Percentiles rank a stretch among this genome's conserved stretches.
These are phyloP conservation scores for Penicillium sp. DNA, from an alignment of 2,329 filamentous ascomycete species.

Conservation along the genomic window DNA sequence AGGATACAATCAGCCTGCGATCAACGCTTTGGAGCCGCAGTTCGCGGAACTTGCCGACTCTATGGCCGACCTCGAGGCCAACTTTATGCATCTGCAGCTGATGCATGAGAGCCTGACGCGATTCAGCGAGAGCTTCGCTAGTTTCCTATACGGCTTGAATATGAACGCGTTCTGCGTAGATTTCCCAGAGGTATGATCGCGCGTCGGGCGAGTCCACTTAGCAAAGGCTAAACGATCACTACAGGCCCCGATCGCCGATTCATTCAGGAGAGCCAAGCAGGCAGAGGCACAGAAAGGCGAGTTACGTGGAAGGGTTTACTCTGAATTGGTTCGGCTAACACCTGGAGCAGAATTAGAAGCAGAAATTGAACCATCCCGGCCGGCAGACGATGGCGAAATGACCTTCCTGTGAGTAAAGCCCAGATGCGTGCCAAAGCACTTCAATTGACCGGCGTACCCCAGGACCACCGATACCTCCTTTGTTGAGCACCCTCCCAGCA, in stretches of 20 bases:
- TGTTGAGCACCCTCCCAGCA: slow-evolving; percentile 69
- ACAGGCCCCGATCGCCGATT: slow-evolving; percentile 76
- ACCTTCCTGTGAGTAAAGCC: slow-evolving; percentile 68
- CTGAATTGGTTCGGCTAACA: slow-evolving; percentile 7
- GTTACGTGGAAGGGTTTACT: not conserved
- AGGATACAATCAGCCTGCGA: slow-evolving; percentile 53
- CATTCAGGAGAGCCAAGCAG: slow-evolving; percentile 65
- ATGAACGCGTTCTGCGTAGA: slow-evolving; percentile 99
- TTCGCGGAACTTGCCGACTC: slow-evolving; percentile 92
- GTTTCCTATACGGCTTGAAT: slow-evolving; percentile 91
- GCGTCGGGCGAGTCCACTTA: not conserved
- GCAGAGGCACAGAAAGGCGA: slow-evolving; percentile 49
- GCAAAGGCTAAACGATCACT: not conserved
- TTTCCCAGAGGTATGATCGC: slow-evolving; percentile 71
- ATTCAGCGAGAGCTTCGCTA: slow-evolving; percentile 94
- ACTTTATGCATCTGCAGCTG: slow-evolving; percentile 93
- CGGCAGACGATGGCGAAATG: slow-evolving; percentile 59
- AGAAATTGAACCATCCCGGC: slow-evolving; percentile 30
- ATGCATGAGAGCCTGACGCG: slow-evolving; percentile 92
- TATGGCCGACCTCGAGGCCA: slow-evolving; percentile 92
- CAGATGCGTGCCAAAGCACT: not conserved
- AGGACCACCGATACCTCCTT: slow-evolving; percentile 91
- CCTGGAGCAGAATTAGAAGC: slow-evolving; percentile 34
- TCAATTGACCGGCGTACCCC: slow-evolving; percentile 5
- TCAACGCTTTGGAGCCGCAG: slow-evolving; percentile 78